Conservation (phyloP, 345 rosid species). For the Dimocarpus longan region DNA sequence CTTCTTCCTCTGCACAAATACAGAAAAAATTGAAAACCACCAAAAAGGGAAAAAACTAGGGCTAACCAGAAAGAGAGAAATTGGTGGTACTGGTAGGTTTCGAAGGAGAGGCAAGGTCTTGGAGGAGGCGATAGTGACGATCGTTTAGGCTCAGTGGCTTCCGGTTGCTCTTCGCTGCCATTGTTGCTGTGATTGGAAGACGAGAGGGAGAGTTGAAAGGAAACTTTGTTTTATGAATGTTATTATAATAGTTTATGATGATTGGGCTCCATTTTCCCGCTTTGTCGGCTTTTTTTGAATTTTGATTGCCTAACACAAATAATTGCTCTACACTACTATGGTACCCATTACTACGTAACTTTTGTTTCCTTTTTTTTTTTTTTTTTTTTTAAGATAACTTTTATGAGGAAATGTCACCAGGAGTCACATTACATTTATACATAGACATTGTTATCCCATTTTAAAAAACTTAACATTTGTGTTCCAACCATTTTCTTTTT, state of each 20-base stretch:
- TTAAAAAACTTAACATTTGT: no score
- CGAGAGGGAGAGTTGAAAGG: background rate
- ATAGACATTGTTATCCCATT: no score
- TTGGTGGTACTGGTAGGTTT: conserved; percentile 22
- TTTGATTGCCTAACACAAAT: background rate
- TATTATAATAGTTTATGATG: background rate
- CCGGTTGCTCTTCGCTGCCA: conserved; percentile 58
- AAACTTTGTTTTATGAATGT: background rate
- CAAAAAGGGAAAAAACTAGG: background rate
- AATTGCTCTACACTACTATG: no score
- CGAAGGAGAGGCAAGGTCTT: conserved; percentile 69
- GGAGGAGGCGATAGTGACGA: conserved; percentile 77
- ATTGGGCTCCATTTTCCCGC: background rate
- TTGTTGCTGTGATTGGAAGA: conserved; percentile 6
- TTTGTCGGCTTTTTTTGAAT: background rate
- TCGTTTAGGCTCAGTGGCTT: conserved; percentile 83
- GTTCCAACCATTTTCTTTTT: no score
- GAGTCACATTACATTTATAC: no score
- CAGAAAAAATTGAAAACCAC: background rate
- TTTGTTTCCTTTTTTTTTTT: no score
- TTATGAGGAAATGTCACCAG: no score
- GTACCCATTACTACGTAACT: no score
- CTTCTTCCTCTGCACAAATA: conserved; percentile 34
- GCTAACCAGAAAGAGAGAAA: conserved; percentile 37
- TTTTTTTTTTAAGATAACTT: no score